phyloP scores from a whole-genome alignment of 768 basidiomycete genomes.

The Erythrobasidium yunnanense region DNA sequence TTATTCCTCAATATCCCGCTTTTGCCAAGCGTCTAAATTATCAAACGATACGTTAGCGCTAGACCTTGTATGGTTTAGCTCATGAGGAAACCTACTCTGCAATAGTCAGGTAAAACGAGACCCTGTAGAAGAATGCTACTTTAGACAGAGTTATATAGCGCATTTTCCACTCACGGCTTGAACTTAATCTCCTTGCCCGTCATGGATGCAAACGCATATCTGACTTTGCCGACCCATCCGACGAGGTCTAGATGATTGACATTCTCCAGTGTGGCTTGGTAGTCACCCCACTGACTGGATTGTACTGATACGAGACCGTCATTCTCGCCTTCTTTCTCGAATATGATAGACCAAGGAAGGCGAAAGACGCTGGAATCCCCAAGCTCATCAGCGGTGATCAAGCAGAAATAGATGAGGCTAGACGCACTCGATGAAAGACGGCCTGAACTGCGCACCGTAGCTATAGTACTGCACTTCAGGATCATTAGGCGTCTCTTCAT shows the following conservation, averaged over 20 bases:
- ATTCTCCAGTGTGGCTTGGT: slow-evolving; percentile 77
- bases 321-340: slow-evolving; percentile 49
- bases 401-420: background rate
- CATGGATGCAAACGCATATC: slow-evolving; percentile 80
- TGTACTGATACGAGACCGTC: slow-evolving; percentile 84
- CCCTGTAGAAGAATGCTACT: background rate
- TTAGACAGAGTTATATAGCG: background rate
- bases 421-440: slow-evolving; percentile 62
- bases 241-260: slow-evolving; percentile 65
- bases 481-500: slow-evolving; percentile 69
- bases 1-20: no score
- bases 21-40: no score
- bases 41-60: no score
- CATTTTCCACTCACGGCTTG: slow-evolving; percentile 50
- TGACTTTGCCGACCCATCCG: slow-evolving; percentile 73
- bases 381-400: background rate
- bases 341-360: slow-evolving; percentile 32
- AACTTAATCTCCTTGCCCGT: slow-evolving; percentile 82
- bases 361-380: slow-evolving; percentile 30
- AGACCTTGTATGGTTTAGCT: no score
- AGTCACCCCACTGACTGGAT: slow-evolving; percentile 87
- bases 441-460: slow-evolving; percentile 86
- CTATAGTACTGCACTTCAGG: slow-evolving; percentile 76
- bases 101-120: slow-evolving; percentile 24
- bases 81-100: slow-evolving; percentile 22